These are phyloP conservation scores for Clitopilus hobsonii DNA, from an alignment of 768 basidiomycete genomes.

Conservation along the genomic window DNA sequence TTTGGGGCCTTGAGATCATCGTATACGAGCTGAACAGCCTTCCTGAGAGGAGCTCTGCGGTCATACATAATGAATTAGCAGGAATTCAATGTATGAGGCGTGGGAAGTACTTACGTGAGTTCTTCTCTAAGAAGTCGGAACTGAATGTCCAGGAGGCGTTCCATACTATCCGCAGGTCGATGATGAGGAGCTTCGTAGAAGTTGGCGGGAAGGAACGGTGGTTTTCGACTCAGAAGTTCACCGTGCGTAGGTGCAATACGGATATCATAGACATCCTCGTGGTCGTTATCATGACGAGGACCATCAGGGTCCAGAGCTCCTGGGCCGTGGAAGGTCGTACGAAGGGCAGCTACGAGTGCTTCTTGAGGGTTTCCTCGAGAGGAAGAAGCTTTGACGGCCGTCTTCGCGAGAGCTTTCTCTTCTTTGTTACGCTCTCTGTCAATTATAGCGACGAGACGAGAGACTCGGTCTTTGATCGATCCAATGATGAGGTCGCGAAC, in stretches of 20 bases:
- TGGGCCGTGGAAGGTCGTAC: slow-evolving; percentile 47
- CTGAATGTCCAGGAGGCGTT: slow-evolving; percentile 65
- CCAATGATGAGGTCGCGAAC: slow-evolving; percentile 33
- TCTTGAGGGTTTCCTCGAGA: slow-evolving; percentile 12
- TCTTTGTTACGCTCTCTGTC: slow-evolving; percentile 42
- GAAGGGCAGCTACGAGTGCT: slow-evolving; percentile 34
- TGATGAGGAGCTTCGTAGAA: slow-evolving; percentile 60
- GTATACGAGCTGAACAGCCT: slow-evolving; percentile 42
- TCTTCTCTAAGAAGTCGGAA: slow-evolving; percentile 75
- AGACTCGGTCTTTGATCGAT: slow-evolving; percentile 28
- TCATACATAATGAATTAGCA: not conserved
- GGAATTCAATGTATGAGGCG: not conserved
- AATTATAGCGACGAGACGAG: slow-evolving; percentile 39
- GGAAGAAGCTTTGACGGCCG: slow-evolving; percentile 3
- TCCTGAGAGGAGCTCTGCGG: slow-evolving; percentile 47
- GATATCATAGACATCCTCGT: slow-evolving; percentile 48
- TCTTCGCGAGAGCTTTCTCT: slow-evolving; percentile 15
- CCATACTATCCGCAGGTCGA: slow-evolving; percentile 52
- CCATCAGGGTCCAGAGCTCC: slow-evolving; percentile 44
- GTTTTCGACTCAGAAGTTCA: slow-evolving; percentile 46
- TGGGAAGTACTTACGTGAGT: slow-evolving; percentile 40
- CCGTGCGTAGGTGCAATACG: slow-evolving; percentile 66
- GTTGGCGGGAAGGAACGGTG: slow-evolving; percentile 61
- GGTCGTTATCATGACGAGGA: slow-evolving; percentile 68
- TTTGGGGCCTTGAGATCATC: slow-evolving; percentile 32